These are phyloP conservation scores for Pythium guiyangense DNA, from an alignment of 352 stramenopile genomes.

Conservation along the genomic window DNA sequence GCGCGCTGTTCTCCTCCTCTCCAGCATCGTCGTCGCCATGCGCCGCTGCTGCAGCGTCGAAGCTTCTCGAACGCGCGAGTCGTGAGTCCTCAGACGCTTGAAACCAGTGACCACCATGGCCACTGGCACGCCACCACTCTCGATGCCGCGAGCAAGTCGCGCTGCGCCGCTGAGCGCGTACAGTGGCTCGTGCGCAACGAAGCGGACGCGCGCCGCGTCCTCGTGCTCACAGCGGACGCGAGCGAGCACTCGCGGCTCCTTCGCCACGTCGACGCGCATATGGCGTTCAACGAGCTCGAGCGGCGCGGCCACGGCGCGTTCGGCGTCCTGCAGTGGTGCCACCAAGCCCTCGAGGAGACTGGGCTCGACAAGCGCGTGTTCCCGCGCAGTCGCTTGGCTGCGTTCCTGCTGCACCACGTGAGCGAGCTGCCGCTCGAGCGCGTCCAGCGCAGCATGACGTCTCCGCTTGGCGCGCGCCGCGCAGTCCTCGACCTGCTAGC, in stretches of 20 bases:
- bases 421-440: constrained; percentile 29
- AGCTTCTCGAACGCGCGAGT: not conserved
- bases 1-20: not conserved
- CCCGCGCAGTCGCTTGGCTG: constrained; percentile 31
- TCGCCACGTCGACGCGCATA: constrained; percentile 18
- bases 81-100: not conserved
- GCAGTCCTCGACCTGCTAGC: constrained; percentile 53
- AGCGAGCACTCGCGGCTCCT: constrained; percentile 21
- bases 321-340: constrained; percentile 55
- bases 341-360: constrained; percentile 59
- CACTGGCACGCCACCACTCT: constrained; percentile 29
- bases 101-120: constrained; percentile 10
- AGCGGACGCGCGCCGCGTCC: constrained; percentile 21
- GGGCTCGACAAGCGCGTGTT: constrained; percentile 52
- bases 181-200: constrained; percentile 21
- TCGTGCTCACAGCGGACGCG: constrained; percentile 28
- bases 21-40: too few relatives aligned
- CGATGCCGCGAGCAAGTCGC: constrained; percentile 17
- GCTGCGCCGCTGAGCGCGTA: constrained; percentile 23
- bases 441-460: constrained; percentile 35
- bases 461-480: constrained; percentile 48
- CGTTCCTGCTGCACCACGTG: constrained; percentile 51
- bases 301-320: constrained; percentile 57
- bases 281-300: constrained; percentile 61
- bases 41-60: not conserved